Base-by-base conservation (phyloP, 345 rosid genomes). In the Melaleuca alternifolia region DNA sequence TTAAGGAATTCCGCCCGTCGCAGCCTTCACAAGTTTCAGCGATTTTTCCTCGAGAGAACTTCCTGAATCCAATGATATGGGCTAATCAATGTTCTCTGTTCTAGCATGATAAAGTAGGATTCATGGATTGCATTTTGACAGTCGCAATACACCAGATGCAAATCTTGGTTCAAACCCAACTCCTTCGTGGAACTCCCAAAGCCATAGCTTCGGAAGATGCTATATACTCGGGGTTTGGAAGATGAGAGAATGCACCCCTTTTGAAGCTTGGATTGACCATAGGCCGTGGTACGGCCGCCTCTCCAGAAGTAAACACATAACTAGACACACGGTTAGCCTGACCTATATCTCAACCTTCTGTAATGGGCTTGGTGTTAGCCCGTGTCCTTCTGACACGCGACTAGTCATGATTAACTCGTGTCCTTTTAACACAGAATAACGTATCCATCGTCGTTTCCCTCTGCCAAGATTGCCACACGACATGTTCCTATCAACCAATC, bases 321-420 rank as follows among this genome's bases (percentile, higher is more conserved):
- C 9, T 0, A 33, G 18, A 14, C 37, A 59, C 10, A 8, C 37
- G 6, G 30, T n/a, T 59, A n/a, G 37, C 71, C 14, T 28, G 33
- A 6, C 71, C 71, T 59, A n/a, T 59, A n/a, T 0, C 33, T 16
- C 12, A 6, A 59, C 37, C n/a, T 33, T 59, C 33, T 59, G 13
- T n/a, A 59, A 16, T 3, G 37, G n/a, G 18, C 71, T 59, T 59
- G 18, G 71, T 15, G 37, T 59, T n/a, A 59, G 71, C 18, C 3
- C n/a, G 37, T 59, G 9, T 7, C 71, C 18, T 0, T 14, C 12
- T 0, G 10, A 59, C 16, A 59, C 9, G 0, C 1, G 28, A 0
- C 30, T 6, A 4, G 4, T 59, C 18, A 12, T 59, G 71, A 59
- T 13, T n/a, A 14, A 33, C 37, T 18, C 71, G 13, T 59, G 71